These are phyloP conservation scores for Harringtonia aguacate DNA, from an alignment of 2,329 filamentous ascomycete species.

Conservation along the genomic window DNA sequence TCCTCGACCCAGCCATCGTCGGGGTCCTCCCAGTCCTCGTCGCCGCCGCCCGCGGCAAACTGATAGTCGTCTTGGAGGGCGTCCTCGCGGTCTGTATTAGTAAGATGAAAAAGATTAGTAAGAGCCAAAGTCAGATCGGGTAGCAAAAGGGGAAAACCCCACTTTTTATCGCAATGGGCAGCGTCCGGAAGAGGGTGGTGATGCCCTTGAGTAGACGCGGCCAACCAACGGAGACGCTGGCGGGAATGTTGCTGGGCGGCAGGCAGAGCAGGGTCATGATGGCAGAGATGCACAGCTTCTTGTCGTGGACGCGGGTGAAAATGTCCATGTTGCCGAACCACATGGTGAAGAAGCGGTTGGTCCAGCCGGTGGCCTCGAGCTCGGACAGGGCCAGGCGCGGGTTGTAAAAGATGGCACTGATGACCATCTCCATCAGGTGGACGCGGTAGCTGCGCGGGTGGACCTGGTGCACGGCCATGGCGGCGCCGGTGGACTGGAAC, in stretches of 20 bases:
- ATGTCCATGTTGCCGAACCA: conserved; percentile 96
- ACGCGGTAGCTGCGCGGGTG: conserved; percentile 92
- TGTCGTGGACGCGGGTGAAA: conserved; percentile 92
- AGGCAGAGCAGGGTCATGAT: conserved; percentile 79
- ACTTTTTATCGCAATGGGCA: conserved; percentile 82
- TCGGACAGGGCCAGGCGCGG: conserved; percentile 74
- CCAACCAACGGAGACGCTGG: conserved; percentile 93
- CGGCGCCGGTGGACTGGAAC: conserved; percentile 7
- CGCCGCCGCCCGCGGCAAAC: conserved; percentile 57
- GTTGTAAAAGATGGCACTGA: conserved; percentile 98
- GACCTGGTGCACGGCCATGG: conserved; percentile 24
- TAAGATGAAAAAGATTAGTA: background rate
- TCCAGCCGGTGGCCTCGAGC: conserved; percentile 87
- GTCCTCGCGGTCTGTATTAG: conserved; percentile 65
- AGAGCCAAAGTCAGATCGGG: too few species aligned
- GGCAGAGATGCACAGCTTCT: conserved; percentile 93
- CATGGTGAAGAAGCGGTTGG: conserved; percentile 96
- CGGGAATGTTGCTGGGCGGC: conserved; percentile 69
- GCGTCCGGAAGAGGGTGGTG: conserved; percentile 80
- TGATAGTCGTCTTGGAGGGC: conserved; percentile 81
- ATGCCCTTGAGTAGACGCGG: conserved; percentile 80
- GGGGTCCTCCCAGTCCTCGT: conserved; percentile 74
- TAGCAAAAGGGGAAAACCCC: conserved; percentile 21
- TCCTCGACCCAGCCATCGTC: conserved; percentile 73
- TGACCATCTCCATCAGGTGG: conserved; percentile 97